Evolutionary conservation across 164 flowering plant genomes (phyloP).

Genomic region (Piper longum): DNA sequence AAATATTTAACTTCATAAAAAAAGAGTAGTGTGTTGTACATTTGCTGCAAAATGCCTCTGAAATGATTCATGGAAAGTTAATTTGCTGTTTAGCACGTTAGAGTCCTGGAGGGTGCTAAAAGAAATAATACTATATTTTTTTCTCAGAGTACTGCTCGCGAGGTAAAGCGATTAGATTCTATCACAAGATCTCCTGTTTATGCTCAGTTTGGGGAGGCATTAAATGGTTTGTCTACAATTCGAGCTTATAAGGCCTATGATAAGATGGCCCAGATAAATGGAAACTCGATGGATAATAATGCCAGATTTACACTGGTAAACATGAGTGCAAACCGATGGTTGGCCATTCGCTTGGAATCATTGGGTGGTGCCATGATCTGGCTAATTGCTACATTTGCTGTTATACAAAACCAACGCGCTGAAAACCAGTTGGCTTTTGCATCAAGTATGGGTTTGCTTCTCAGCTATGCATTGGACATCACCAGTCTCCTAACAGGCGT

Average conservation of each 20-base stretch:
- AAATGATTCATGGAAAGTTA: background rate
- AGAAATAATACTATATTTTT: too few relatives aligned
- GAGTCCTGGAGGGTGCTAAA: too few relatives aligned
- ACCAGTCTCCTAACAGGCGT: slow-evolving; percentile 75
- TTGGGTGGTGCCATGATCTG: slow-evolving; percentile 96
- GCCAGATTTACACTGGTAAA: slow-evolving; percentile 82
- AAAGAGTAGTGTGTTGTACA: background rate
- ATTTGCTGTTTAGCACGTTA: too few relatives aligned
- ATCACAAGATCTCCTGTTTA: slow-evolving; percentile 92
- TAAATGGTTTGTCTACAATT: slow-evolving; percentile 81
- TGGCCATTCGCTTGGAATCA: slow-evolving; percentile 76
- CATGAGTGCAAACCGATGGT: slow-evolving; percentile 94
- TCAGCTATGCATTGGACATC: slow-evolving; percentile 82
- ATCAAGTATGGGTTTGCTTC: slow-evolving; percentile 97
- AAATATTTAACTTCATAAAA: too few relatives aligned
- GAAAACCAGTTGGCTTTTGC: slow-evolving; percentile 85
- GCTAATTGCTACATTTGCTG: slow-evolving; percentile 96
- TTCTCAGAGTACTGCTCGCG: slow-evolving; percentile 84
- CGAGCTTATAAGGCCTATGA: slow-evolving; percentile 98
- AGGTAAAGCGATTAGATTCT: slow-evolving; percentile 93
- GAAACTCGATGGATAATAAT: slow-evolving; percentile 89
- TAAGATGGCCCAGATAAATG: slow-evolving; percentile 83
- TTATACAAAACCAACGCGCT: slow-evolving; percentile 87
- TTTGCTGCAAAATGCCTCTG: background rate
- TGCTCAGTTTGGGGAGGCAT: slow-evolving; percentile 97